Evolutionary conservation across 2,329 filamentous ascomycete genomes (phyloP), one percentile per base, ranked within the genome.

Genomic region (Microdochium paspali): DNA sequence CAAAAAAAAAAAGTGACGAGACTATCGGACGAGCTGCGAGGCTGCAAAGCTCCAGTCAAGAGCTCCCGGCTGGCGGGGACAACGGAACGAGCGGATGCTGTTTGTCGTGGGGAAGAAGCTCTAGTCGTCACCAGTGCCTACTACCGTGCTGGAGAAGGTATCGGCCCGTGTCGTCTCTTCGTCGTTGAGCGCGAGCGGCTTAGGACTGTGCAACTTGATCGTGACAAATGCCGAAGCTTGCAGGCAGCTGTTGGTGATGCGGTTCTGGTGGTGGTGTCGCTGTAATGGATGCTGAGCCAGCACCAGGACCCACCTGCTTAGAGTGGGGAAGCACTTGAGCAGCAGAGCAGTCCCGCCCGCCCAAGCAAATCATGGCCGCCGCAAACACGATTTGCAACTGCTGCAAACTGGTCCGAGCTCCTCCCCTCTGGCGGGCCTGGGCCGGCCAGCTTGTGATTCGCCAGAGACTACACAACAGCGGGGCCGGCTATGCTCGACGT

Each of bases 1-100:
- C n/a, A n/a, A n/a, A 53, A 49, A 49, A 49, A 46, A 58, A 61
- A 63, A 63, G 61, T 57, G 56, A 63, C 55, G 51, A 21, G 35
- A 15, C 18, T 12, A n/a, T 28, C 26, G 26, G 26, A 13, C 13
- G 26, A 13, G 35, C n/a, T 7, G 18, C 13, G 18, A 40, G 18
- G 35, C 18, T 40, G 6, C 10, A 15, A n/a, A 35, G 31, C 31
- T 35, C 31, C n/a, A n/a, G n/a, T 9, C 31, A 12, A 35, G n/a
- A 35, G 31, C 26, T 40, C 13, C 18, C 35, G 6, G n/a, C 6
- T 5, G 35, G 35, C 18, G 35, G 35, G 18, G 13, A 7, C 13
- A 5, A 12, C 35, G 35, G 35, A 40, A 21, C 9, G 18, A 12
- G 6, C 35, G 35, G 35, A 40, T 21, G 35, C 15, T 40, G 4